A percentile compares a stretch with the other conserved stretches of the same genome.
These are phyloP conservation scores for Beta vulgaris DNA, from an alignment of 148 eudicot species.

Conservation along the genomic window DNA sequence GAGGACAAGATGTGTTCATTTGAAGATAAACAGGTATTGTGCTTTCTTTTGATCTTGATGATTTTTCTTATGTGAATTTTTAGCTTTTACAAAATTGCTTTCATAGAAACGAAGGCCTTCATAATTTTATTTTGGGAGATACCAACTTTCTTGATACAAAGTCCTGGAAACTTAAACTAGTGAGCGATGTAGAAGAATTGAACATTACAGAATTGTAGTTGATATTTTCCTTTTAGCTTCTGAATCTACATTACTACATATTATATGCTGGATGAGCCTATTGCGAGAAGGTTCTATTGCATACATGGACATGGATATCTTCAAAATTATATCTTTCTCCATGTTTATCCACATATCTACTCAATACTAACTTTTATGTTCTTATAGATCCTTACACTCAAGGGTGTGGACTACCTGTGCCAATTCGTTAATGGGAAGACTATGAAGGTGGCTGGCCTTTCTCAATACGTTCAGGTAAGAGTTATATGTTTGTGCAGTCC, in stretches of 20 bases:
- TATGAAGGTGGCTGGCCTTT: constrained; percentile 37
- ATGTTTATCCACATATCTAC: not conserved
- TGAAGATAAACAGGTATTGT: constrained; percentile 71
- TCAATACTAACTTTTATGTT: constrained; percentile 13
- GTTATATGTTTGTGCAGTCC: not conserved
- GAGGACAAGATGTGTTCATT: constrained; percentile 53
- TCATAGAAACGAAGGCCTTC: not conserved
- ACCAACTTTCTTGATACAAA: not conserved
- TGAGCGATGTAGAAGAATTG: not conserved
- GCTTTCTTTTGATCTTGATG: not conserved
- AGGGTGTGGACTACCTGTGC: constrained; percentile 60
- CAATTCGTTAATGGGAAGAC: constrained; percentile 52
- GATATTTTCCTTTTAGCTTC: not conserved
- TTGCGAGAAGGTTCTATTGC: not conserved
- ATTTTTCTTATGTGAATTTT: not conserved
- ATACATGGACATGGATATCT: not conserved
- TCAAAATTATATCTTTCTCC: not conserved
- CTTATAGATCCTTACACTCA: constrained; percentile 55
- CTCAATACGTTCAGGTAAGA: constrained; percentile 35
- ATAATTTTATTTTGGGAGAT: not conserved
- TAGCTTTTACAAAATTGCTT: not conserved
- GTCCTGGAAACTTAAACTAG: not conserved
- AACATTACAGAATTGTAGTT: not conserved
- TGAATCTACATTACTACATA: not conserved
- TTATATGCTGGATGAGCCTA: not conserved